A percentile compares a stretch with the other conserved stretches of the same genome.
Evolutionary conservation across 495 filamentous ascomycete genomes (phyloP).

Genomic region (Mycothermus thermophilus): DNA sequence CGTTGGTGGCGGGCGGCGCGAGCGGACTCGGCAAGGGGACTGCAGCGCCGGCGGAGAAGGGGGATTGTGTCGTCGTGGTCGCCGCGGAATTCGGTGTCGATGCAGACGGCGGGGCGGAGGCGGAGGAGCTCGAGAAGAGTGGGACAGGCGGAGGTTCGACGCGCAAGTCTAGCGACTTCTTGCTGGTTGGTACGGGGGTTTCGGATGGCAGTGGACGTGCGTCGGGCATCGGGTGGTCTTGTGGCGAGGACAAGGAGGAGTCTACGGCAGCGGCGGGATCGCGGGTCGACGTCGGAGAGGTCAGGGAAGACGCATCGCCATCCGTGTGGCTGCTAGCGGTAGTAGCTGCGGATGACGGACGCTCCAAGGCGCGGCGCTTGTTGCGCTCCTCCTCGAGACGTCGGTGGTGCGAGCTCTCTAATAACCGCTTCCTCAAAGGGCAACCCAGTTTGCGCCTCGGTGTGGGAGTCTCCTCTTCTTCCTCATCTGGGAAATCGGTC

Average conservation of each 20-base stretch:
- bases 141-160: conserved; percentile 38
- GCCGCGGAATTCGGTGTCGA: conserved; percentile 33
- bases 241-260: no score
- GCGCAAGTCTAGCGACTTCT: conserved; percentile 32
- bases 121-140: conserved; percentile 19
- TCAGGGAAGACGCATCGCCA: conserved; percentile 3
- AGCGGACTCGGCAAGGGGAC: conserved; percentile 26
- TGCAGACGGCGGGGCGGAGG: conserved; percentile 17
- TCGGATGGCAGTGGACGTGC: conserved; percentile 8
- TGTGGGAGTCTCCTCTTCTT: conserved; percentile 14
- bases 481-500: conserved; percentile 32
- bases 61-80: conserved; percentile 37
- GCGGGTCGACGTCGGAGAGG: conserved; percentile 10
- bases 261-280: no score
- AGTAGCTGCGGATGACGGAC: conserved; percentile 14
- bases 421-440: conserved; percentile 29
- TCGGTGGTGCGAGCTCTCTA: conserved; percentile 31
- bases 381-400: conserved; percentile 23
- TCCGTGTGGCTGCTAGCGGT: no score
- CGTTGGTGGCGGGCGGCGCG: conserved; percentile 30
- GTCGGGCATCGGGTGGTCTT: conserved; percentile 15
- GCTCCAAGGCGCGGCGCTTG: conserved; percentile 11
- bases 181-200: conserved; percentile 14
- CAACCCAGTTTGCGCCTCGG: conserved; percentile 30
- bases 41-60: conserved; percentile 26